Conservation (phyloP, 1,139 yeast species). For the Pichiaceae sp. region DNA sequence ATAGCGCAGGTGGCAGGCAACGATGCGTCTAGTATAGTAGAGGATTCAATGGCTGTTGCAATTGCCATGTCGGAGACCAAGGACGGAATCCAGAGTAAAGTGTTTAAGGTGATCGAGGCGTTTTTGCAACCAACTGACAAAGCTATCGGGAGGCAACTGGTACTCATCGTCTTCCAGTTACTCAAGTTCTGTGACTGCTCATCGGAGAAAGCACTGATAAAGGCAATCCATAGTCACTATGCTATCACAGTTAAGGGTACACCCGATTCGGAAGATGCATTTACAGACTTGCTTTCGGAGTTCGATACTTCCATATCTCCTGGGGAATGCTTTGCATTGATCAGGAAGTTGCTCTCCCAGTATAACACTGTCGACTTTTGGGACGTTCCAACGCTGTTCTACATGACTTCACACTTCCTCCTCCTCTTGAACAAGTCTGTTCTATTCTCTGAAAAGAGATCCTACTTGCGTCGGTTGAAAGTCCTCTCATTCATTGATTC, state of each 20-base stretch:
- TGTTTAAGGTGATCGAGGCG: conserved; percentile 8
- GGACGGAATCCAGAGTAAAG: conserved; percentile 8
- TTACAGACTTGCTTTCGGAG: conserved; percentile 6
- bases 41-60: conserved; percentile 20
- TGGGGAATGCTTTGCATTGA: conserved; percentile 7
- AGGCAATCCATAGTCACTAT: not conserved
- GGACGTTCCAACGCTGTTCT: conserved; percentile 29
- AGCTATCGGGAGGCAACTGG: conserved; percentile 22
- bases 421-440: conserved; percentile 20
- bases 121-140: conserved; percentile 6
- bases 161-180: conserved; percentile 25
- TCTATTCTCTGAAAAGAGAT: conserved; percentile 20
- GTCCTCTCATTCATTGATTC: not conserved
- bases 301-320: conserved; percentile 15
- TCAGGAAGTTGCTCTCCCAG: conserved; percentile 6
- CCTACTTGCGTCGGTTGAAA: conserved; percentile 3
- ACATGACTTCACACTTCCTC: conserved; percentile 30
- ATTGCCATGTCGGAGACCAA: conserved; percentile 17
- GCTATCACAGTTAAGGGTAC: not conserved
- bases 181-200: conserved; percentile 32
- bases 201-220: conserved; percentile 4
- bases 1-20: conserved; percentile 8
- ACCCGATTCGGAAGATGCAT: not conserved
- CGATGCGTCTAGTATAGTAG: conserved; percentile 8
- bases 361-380: conserved; percentile 25